phyloP scores from a whole-genome alignment of 116 monocot species.

The Dioscorea cayenensis region DNA sequence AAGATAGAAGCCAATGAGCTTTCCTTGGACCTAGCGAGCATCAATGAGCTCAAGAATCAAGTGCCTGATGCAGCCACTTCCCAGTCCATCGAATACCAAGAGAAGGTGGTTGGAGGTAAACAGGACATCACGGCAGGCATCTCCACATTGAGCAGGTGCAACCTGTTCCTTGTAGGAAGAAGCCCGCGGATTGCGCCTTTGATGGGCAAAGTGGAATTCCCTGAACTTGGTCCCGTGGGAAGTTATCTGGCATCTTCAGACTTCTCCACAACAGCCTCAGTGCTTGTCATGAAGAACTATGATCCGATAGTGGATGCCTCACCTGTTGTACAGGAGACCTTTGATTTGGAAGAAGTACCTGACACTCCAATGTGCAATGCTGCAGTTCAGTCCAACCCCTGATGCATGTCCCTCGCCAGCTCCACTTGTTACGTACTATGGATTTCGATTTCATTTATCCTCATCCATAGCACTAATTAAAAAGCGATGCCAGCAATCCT shows the following conservation, averaged over 20 bases:
- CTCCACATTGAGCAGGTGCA: slow-evolving; percentile 19
- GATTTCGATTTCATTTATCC: too few species aligned
- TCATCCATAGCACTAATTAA: too few species aligned
- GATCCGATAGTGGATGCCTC: neutral
- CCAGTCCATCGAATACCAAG: slow-evolving; percentile 20
- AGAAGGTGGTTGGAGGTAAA: slow-evolving; percentile 1
- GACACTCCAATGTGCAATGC: slow-evolving; percentile 17
- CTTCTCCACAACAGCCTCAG: slow-evolving; percentile 43
- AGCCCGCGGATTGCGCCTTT: slow-evolving; percentile 10
- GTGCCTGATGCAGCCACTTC: neutral
- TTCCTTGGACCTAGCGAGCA: neutral
- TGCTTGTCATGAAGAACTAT: slow-evolving; percentile 49
- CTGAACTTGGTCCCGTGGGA: slow-evolving; percentile 67
- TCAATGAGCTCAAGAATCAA: neutral
- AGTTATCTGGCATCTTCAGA: slow-evolving; percentile 45
- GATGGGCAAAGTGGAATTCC: slow-evolving; percentile 28
- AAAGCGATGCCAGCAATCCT: too few species aligned
- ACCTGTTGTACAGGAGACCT: neutral
- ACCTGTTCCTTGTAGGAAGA: slow-evolving; percentile 49
- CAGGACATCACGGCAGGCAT: slow-evolving; percentile 17
- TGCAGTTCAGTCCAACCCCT: neutral
- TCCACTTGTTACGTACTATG: too few species aligned
- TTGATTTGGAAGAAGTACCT: slow-evolving; percentile 5
- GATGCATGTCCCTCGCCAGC: too few species aligned
- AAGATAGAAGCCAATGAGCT: neutral